Evolutionary conservation across 768 basidiomycete species (phyloP), one percentile per base, ranked within the genome.

Genomic region (Boletus coccyginus): DNA sequence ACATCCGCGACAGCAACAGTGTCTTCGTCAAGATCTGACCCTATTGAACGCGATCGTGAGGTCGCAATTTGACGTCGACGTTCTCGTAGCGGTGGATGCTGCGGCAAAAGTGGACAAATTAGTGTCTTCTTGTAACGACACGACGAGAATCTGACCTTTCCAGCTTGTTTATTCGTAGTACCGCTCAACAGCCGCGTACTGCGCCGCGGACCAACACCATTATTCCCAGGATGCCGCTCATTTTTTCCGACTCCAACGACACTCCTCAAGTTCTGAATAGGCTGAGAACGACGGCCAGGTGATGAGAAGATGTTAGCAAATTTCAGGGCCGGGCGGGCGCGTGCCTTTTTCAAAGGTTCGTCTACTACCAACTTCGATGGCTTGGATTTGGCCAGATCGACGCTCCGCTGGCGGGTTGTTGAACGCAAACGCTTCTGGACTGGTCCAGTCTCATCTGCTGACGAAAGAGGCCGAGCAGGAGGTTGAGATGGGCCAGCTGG

Each of bases 221-320:
- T 69, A 53, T 69, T 70, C 21, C 73, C 69, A 46, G 75, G 63
- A 66, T 78, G 77, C 58, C 75, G 70, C 62, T 78, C 83, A 63
- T 67, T 78, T 73, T 85, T 87, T 57, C 77, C 78, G 60, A 73
- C 70, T 53, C 78, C 76, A 63, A 74, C 69, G 56, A 77, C 74
- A 65, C 77, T 77, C 78, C 82, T 84, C 73, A 86, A 80, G 70
- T 85, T 79, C 74, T 81, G 79, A 72, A 81, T 77, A 70, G 83
- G 79, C 86, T 89, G 87, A 75, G 83, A 83, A 83, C 81, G 81
- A 82, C 84, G 86, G 84, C 82, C 81, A 75, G 83, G 82, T 77
- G 85, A 88, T 88, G 87, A 90, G 88, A 88, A 87, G 80, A 87
- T 79, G 78, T 88, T 88, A 88, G 84, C 80, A 86, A 87, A 83